Conservation (phyloP, 768 basidiomycete species). For the Suillus cothurnatus region DNA sequence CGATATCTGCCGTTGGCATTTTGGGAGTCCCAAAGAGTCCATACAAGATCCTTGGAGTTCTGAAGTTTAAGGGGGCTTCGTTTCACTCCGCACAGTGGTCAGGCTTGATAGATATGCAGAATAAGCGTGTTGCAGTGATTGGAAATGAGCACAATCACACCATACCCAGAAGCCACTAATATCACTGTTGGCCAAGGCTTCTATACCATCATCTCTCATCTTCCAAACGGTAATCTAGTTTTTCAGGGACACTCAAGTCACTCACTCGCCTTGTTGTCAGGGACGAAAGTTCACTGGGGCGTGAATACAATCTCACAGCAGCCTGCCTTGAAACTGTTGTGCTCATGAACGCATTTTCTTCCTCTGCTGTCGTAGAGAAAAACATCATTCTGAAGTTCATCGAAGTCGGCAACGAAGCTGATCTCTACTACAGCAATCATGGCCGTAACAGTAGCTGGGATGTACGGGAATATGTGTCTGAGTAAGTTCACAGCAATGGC, state of each 20-base stretch:
- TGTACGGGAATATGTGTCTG: constrained; percentile 45
- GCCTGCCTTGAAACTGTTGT: constrained; percentile 49
- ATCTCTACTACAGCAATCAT: constrained; percentile 53
- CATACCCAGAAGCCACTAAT: constrained; percentile 67
- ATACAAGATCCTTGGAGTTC: no score
- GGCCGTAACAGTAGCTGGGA: constrained; percentile 42
- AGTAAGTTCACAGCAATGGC: constrained; percentile 39
- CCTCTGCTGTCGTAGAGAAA: constrained; percentile 37
- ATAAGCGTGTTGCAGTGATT: no score
- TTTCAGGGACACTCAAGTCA: neutral
- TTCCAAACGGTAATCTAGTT: constrained; percentile 47
- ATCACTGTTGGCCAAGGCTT: constrained; percentile 60
- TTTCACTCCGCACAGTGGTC: no score
- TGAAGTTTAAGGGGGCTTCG: no score
- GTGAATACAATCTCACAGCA: constrained; percentile 56
- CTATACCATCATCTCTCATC: constrained; percentile 52
- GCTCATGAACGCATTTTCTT: constrained; percentile 51
- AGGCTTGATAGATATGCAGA: no score
- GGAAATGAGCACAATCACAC: constrained; percentile 47
- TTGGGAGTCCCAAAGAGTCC: no score
- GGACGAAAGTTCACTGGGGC: constrained; percentile 67
- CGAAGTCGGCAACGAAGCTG: constrained; percentile 65
- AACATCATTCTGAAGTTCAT: constrained; percentile 56
- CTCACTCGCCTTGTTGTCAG: constrained; percentile 30
- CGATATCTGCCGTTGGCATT: no score